Percentiles rank a stretch among this genome's conserved stretches.
These are phyloP conservation scores for Globisporangium cylindrosporum DNA, from an alignment of 352 stramenopile species.

Conservation along the genomic window DNA sequence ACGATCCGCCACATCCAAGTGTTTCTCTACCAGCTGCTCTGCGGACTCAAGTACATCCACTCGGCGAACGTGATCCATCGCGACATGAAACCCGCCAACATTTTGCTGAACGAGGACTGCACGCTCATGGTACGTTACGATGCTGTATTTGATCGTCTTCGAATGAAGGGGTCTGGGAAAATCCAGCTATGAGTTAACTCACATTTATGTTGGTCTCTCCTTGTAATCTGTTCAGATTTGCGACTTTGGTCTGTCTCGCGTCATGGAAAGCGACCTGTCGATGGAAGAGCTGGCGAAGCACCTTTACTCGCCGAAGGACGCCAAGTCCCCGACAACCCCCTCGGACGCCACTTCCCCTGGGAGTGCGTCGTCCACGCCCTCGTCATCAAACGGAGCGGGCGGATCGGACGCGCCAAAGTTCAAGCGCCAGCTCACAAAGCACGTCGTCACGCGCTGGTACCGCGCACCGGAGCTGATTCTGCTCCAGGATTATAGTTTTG, in stretches of 20 bases:
- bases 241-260: conserved; percentile 82
- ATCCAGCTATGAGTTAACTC: not conserved
- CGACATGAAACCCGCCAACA: conserved; percentile 89
- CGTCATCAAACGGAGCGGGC: conserved; percentile 23
- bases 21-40: conserved; percentile 96
- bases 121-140: conserved; percentile 63
- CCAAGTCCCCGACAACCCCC: conserved; percentile 64
- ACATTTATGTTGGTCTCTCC: not conserved
- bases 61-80: conserved; percentile 89
- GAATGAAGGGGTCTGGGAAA: not conserved
- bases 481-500: conserved; percentile 94
- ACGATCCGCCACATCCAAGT: conserved; percentile 96
- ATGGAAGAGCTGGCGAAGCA: conserved; percentile 77
- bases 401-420: conserved; percentile 59
- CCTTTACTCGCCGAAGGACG: conserved; percentile 78
- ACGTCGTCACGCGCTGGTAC: conserved; percentile 99
- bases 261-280: conserved; percentile 72
- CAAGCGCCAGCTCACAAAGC: conserved; percentile 94
- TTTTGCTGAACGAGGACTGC: conserved; percentile 86
- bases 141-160: not conserved
- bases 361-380: conserved; percentile 68
- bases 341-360: conserved; percentile 65
- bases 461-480: conserved; percentile 95
- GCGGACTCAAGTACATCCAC: conserved; percentile 96
- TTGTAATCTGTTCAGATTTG: conserved; percentile 45